These are phyloP conservation scores for Solanum peruvianum DNA, from an alignment of 257 asterid species.

Conservation along the genomic window DNA sequence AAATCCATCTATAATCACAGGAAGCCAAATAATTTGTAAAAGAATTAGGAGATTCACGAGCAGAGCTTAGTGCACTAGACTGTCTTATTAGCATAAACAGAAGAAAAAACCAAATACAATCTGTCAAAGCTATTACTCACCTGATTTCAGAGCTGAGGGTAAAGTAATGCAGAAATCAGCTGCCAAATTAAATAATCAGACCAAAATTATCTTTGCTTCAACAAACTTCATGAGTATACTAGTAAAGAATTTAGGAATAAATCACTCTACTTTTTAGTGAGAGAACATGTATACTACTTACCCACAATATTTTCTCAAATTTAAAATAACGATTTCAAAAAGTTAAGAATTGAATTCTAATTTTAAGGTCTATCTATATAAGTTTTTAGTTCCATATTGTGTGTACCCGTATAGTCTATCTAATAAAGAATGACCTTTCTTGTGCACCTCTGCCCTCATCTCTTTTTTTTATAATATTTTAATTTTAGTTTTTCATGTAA, in stretches of 20 bases:
- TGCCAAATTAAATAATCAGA: not conserved
- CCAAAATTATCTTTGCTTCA: not conserved
- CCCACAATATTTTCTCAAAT: not conserved
- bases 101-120: not conserved
- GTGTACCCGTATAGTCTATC: too few relatives aligned
- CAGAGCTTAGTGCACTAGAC: too few relatives aligned
- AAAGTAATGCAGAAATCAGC: not conserved
- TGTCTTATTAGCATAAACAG: too few relatives aligned
- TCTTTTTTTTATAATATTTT: too few relatives aligned
- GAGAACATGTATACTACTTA: not conserved
- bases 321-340: too few relatives aligned
- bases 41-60: too few relatives aligned
- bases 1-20: not conserved
- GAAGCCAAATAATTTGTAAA: not conserved
- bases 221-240: not conserved
- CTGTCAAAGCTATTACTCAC: not conserved
- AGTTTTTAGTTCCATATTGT: too few relatives aligned
- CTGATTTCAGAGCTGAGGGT: not conserved
- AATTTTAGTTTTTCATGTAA: too few relatives aligned
- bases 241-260: not conserved
- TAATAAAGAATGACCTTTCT: too few relatives aligned
- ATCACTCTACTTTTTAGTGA: not conserved
- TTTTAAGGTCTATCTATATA: too few relatives aligned
- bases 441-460: fast-evolving
- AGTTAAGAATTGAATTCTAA: too few relatives aligned